These are phyloP conservation scores for Phascolomyces articulosus DNA, from an alignment of 371 early-diverging fungal genomes.

Conservation along the genomic window DNA sequence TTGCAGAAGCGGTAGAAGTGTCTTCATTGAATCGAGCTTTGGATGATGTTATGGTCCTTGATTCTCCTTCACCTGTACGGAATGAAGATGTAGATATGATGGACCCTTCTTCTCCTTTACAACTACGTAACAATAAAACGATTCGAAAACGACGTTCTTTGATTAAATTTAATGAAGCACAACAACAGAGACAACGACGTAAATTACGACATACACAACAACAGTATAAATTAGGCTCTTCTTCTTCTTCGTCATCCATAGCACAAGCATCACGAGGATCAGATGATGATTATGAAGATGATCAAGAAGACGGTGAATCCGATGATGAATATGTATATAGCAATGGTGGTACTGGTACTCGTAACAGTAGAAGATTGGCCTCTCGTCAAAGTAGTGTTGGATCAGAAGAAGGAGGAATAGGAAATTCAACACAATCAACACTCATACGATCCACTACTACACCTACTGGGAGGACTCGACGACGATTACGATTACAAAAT, in stretches of 20 bases:
- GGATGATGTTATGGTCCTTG: not conserved
- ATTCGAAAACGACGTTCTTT: not conserved
- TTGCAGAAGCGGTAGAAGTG: not conserved
- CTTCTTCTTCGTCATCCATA: not conserved
- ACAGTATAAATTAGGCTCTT: not conserved
- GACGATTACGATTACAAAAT: constrained; percentile 2
- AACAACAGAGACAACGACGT: not conserved
- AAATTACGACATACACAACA: constrained; percentile 1
- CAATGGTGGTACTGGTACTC: not conserved
- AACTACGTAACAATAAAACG: not conserved
- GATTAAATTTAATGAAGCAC: not conserved
- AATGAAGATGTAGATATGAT: not conserved
- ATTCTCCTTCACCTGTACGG: not conserved
- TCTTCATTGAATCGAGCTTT: not conserved
- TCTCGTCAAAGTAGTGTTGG: constrained; percentile 1
- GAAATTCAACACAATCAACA: not conserved
- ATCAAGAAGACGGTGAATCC: not conserved
- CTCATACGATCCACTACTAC: not conserved
- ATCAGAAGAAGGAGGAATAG: not conserved
- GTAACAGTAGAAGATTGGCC: not conserved
- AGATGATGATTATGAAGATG: not conserved
- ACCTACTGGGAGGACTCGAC: not conserved
- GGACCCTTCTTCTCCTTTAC: not conserved
- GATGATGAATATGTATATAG: not conserved
- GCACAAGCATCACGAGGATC: not conserved